Base-by-base conservation (phyloP, 805 yeast genomes). In the Schwanniomyces polymorphus region DNA sequence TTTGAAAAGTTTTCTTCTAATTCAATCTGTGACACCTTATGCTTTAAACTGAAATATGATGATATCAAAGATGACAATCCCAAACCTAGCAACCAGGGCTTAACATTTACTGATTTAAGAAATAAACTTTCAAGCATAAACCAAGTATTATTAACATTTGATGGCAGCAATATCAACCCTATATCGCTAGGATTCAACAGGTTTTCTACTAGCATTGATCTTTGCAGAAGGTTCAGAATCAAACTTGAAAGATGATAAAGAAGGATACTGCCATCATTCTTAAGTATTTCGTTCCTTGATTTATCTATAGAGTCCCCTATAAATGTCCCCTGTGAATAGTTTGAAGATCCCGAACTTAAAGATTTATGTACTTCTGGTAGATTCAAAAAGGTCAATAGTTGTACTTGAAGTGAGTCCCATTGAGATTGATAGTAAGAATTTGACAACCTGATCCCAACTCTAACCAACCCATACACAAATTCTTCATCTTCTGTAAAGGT, bases 361-460 rank as follows among this genome's bases (percentile, higher is more conserved):
- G 72, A 71, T 6, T 72, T 71, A 17, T 78, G 64, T 1, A 60
- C 50, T 6, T 63, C 58, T 1, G 74, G 62, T n/a, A 81, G 45
- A 41, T 81, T 71, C 8, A 75, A 55, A 50, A 84, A 80, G 3
- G 75, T 53, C 4, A 69, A 52, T 10, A 80, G 50, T 54, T 82
- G 83, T 11, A 65, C 64, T 41, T 67, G 72, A 3, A 81, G 50
- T 0, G 67, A 56, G 1, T 70, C 76, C 54, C 71, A 73, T 8
- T 74, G 72, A 1, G 82, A 65, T 9, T 67, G 56, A 16, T 68
- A 60, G n/a, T 77, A 59, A 23, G 56, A 59, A 2, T 72, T 48
- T 3, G 73, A 53, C 12, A 71, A 60, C 10, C 53, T 59, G 25
- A 77, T 49, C 0, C 82, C 80, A 1, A 75, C 37, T 34, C 60